Base-by-base conservation (phyloP, 768 basidiomycete genomes). In the Tylopilus sp. region DNA sequence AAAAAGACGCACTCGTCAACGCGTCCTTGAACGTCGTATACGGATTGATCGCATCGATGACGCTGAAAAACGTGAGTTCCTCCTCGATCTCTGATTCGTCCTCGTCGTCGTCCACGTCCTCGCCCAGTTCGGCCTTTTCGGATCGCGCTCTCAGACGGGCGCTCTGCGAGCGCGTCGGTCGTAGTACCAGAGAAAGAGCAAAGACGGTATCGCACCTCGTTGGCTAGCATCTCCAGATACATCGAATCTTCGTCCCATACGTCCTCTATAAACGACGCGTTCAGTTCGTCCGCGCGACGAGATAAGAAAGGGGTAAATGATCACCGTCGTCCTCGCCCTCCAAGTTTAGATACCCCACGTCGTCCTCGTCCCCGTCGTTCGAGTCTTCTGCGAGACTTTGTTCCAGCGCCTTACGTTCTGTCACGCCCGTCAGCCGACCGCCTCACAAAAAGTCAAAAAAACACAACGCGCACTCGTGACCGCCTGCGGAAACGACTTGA, bases 171-270 rank as follows among this genome's bases (percentile, higher is more conserved):
- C 7, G 16, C 46, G 42, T 46, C 16, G 31, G 30, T 33, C 45
- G 45, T 34, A 14, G 37, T 4, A 21, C 14, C 4, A 6, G 21
- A 14, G 21, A 19, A 25, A 22, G 16, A 21, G 24, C 4, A 58
- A 48, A 48, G 12, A 11, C 5, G 12, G 5, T n/a, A n/a, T n/a
- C 31, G 58, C 66, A 88, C 89, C 79, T 93, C 87, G 60, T 83
- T 82, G 8, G 90, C 92, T 30, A 95, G 79, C 78, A 92, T 74
- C 67, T 94, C 91, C 40, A 92, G 76, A 65, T 93, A 95, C 8
- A 87, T 89, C 9, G 90, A 91, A 60, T 92, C 89, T 53, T 89
- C 86, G 62, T 94, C 92, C 85, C 87, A 92, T 16, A 93, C 89
- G 67, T 95, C 92, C 65, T 89, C 91, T 85, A n/a, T n/a, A 59